Base-by-base conservation (phyloP, 768 basidiomycete genomes). In the Plicaturopsis crispa region DNA sequence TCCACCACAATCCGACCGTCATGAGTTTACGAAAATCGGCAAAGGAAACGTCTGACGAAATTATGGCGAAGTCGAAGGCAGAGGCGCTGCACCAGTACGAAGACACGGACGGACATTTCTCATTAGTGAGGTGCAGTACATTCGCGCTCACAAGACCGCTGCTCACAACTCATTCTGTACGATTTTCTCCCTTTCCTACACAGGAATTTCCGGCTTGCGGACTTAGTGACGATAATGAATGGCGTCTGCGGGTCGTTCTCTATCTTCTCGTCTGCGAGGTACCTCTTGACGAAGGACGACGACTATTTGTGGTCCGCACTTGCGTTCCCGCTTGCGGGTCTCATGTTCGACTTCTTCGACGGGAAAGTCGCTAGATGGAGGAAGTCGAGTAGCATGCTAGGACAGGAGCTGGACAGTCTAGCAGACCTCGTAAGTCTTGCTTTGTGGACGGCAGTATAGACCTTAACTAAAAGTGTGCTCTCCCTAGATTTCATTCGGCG, bases 301-400 rank as follows among this genome's bases (percentile, higher is more conserved):
- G 77, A 78, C 50, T 80, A 84, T 61, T 67, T 96, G 43, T 84
- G 84, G 81, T 76, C 77, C 39, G 96, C 92, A n/a, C 78, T 93
- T 44, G 65, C 72, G 30, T 80, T 90, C 49, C 96, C 96, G 12
- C 67, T 97, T 35, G 87, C 87, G 16, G 96, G 96, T 23, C 81
- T 98, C 52, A 82, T 94, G 70, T 99, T 99, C 64, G 96, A 99
- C 62, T 92, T 94, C 51, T 65, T 98, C 36, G 96, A 99, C 56
- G 96, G 96, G 34, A 97, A 96, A 63, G 89, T 99, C 12, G 96
- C 96, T 16, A 71, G 96, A 49, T 97, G 93, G 96, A 80, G 89
- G 61, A 93, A 90, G 45, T 90, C 91, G 37, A 84, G 78, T 41
- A 94, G 91, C 49, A 81, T 99, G 78, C 70, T 99, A 24, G 96